Percentiles rank a stretch among this genome's conserved stretches.
Conservation (phyloP, 345 rosid genomes). For the Dimocarpus longan region DNA sequence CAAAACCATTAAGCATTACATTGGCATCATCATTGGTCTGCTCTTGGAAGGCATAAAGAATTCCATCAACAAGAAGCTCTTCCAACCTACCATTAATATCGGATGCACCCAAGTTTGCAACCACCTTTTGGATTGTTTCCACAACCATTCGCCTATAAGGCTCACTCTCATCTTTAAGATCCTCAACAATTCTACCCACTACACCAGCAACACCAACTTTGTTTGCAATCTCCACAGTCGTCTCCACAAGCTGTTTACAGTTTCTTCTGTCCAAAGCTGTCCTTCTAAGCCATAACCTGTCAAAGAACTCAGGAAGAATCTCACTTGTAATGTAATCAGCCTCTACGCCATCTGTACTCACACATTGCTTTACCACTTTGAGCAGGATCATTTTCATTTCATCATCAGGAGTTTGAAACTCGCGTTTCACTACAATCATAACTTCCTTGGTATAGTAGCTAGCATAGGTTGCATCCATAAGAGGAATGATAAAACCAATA, state of each 20-base stretch:
- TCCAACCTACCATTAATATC: slow-evolving; percentile 92
- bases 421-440: slow-evolving; percentile 85
- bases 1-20: slow-evolving; percentile 98
- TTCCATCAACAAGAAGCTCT: slow-evolving; percentile 95
- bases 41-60: slow-evolving; percentile 98
- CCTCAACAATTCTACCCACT: slow-evolving; percentile 85
- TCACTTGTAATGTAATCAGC: slow-evolving; percentile 83
- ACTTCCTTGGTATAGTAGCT: slow-evolving; percentile 82
- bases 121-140: slow-evolving; percentile 99
- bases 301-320: slow-evolving; percentile 91
- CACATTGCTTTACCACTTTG: slow-evolving; percentile 98
- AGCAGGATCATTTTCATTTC: slow-evolving; percentile 98
- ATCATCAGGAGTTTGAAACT: slow-evolving; percentile 98
- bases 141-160: slow-evolving; percentile 91
- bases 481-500: slow-evolving; percentile 95
- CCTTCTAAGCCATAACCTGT: slow-evolving; percentile 88
- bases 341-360: slow-evolving; percentile 96
- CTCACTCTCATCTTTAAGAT: slow-evolving; percentile 96
- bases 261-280: slow-evolving; percentile 98
- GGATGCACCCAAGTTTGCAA: slow-evolving; percentile 88
- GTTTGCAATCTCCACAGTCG: slow-evolving; percentile 95
- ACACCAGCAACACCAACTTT: slow-evolving; percentile 94
- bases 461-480: slow-evolving; percentile 94
- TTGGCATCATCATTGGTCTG: slow-evolving; percentile 96
- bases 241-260: slow-evolving; percentile 88